Evolutionary conservation across 2,329 filamentous ascomycete genomes (phyloP), one percentile per base, ranked within the genome.

Genomic region (Cercospora zeina): DNA sequence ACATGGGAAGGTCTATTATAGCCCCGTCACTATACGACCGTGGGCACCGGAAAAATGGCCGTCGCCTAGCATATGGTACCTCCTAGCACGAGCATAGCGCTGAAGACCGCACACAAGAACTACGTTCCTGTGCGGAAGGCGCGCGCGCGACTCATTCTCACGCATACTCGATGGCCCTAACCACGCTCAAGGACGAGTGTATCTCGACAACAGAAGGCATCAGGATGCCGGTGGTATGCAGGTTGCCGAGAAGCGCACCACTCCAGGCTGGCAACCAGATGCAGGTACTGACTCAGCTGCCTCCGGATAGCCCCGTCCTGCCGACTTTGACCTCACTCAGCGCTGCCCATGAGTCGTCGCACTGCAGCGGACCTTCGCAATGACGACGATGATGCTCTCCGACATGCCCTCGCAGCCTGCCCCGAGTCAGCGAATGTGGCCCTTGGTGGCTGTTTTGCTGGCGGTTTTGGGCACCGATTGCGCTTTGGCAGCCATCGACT

Each of bases 141-240:
- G 56, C 30, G 19, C 1, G 4, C 34, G 50, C 61, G 61, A 63
- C 45, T 63, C 61, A 63, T 60, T 57, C 16, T 30, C 57, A 57
- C 39, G 61, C 61, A 63, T 60, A 14, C 16, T 39, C 61, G 61
- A 63, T 63, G 42, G 57, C 57, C 58, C 61, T 63, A 63, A 21
- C 21, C 31, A 37, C 49, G 37, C 14, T 24, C 10, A 39, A 45
- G 51, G 61, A 36, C 37, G 57, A 53, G 61, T 57, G 19, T 57
- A 63, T 63, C 61, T 54, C 47, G 31, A 19, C 13, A 31, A 45
- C 57, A 57, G 34, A 11, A 56, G 21, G 37, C 21, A 57, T 55
- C 39, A 45, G 42, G 53, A 47, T 45, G 57, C 13, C 37, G 39
- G 36, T 27, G 31, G 24, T 24, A 42, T 51, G 61, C 61, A 59